These are phyloP conservation scores for Cutaneotrichosporon dermatis DNA, from an alignment of 1,284 basidiomycete species.

Conservation along the genomic window DNA sequence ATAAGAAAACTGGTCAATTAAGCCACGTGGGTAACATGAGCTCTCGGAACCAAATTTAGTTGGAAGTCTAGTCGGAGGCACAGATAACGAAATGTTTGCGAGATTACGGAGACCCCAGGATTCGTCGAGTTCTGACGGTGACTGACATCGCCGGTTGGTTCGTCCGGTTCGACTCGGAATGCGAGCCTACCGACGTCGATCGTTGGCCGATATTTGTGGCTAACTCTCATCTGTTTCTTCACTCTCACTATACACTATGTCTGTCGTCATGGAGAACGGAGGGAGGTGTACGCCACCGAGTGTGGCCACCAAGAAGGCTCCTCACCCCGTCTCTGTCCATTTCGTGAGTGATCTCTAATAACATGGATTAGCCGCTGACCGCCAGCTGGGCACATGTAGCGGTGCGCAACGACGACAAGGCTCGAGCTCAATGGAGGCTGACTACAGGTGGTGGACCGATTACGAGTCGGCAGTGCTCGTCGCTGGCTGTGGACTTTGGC, in stretches of 20 bases:
- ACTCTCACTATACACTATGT: slow-evolving; percentile 9
- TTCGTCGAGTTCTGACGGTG: too few species aligned
- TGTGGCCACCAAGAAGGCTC: slow-evolving; percentile 8
- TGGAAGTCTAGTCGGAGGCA: too few species aligned
- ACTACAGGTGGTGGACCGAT: slow-evolving; percentile 46
- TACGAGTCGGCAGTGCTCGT: slow-evolving; percentile 46
- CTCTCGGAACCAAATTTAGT: too few species aligned
- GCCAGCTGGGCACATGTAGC: slow-evolving; percentile 47
- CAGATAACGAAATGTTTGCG: too few species aligned
- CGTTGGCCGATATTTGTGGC: not conserved
- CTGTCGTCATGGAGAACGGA: not conserved
- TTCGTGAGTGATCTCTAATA: slow-evolving; percentile 29
- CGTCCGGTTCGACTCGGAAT: too few species aligned
- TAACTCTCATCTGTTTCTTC: slow-evolving; percentile 29
- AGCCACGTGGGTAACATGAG: too few species aligned
- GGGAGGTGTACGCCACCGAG: not conserved
- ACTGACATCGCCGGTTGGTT: too few species aligned
- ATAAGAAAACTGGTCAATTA: too few species aligned
- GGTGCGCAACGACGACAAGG: slow-evolving; percentile 20
- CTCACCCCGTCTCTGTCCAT: slow-evolving; percentile 34
- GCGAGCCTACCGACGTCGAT: not conserved
- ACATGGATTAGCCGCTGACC: slow-evolving; percentile 39
- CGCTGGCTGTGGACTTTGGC: slow-evolving; percentile 48
- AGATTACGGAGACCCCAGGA: too few species aligned
- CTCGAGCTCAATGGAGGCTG: not conserved